phyloP scores from a whole-genome alignment of 179 eudicot species.

The Heliamphora pulchella region DNA sequence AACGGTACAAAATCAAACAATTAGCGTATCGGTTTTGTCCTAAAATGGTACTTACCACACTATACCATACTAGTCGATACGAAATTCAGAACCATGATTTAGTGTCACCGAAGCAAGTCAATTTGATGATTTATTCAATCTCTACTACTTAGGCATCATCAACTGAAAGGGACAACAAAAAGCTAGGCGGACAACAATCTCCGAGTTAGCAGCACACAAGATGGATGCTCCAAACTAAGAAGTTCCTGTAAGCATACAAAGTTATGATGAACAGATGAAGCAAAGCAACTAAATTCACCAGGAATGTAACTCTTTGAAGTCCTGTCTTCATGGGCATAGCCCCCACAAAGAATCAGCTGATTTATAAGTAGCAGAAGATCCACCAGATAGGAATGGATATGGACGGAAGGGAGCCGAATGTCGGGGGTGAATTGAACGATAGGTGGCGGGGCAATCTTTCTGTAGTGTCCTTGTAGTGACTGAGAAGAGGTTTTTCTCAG shows the following conservation, averaged over 20 bases:
- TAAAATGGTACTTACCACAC: no score
- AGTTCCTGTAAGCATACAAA: background rate
- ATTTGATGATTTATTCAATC: no score
- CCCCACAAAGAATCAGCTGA: background rate
- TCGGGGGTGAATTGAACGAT: background rate
- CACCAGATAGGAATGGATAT: background rate
- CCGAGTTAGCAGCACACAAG: no score
- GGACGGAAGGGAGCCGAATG: background rate
- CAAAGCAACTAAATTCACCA: background rate
- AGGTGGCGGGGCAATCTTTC: background rate
- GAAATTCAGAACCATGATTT: no score
- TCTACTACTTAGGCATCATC: no score
- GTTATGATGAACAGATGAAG: background rate
- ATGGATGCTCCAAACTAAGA: no score
- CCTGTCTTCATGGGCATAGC: background rate
- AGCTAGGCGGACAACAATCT: no score
- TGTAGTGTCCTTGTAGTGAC: background rate
- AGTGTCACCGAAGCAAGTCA: no score
- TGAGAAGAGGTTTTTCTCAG: background rate
- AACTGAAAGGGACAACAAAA: no score
- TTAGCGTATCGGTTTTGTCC: no score
- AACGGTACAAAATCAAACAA: no score
- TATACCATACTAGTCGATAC: no score
- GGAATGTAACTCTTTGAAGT: background rate
- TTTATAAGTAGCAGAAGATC: background rate